Percentiles rank a stretch among this genome's conserved stretches.
Conservation (phyloP, 225 moss, liverwort and hornwort genomes). For the Polytrichum commune region DNA sequence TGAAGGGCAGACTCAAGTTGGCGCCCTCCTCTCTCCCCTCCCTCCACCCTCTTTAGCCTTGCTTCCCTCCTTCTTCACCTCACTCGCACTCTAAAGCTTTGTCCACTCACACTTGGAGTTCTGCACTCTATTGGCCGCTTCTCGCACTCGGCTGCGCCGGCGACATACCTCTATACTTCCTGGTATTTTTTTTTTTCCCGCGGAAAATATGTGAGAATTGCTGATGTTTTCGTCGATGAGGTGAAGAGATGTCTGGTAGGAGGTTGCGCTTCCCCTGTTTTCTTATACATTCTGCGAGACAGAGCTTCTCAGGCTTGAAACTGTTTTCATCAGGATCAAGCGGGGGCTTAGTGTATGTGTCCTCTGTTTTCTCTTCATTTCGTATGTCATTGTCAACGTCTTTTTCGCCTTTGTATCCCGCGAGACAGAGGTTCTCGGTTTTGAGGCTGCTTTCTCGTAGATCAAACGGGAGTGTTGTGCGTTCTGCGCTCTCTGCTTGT, state of each 20-base stretch:
- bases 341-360: background rate
- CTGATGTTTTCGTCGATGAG: background rate
- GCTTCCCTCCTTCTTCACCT: no score
- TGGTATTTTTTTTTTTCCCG: background rate
- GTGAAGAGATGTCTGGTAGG: no score
- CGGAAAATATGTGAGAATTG: background rate
- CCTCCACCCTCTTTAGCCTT: background rate
- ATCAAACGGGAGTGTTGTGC: background rate
- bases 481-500: background rate
- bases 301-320: background rate
- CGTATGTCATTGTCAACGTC: no score
- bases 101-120: background rate
- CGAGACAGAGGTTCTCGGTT: background rate
- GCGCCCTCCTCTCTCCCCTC: constrained; percentile 21
- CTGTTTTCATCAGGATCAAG: background rate
- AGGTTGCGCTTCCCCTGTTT: no score
- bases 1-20: constrained; percentile 34
- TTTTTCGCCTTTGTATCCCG: no score
- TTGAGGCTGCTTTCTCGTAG: background rate
- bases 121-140: background rate
- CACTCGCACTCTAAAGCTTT: background rate
- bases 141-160: background rate
- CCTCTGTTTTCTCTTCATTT: no score
- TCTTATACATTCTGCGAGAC: no score
- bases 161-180: background rate